These are phyloP conservation scores for Colletotrichum sidae DNA, from an alignment of 2,329 filamentous ascomycete genomes.

Conservation along the genomic window DNA sequence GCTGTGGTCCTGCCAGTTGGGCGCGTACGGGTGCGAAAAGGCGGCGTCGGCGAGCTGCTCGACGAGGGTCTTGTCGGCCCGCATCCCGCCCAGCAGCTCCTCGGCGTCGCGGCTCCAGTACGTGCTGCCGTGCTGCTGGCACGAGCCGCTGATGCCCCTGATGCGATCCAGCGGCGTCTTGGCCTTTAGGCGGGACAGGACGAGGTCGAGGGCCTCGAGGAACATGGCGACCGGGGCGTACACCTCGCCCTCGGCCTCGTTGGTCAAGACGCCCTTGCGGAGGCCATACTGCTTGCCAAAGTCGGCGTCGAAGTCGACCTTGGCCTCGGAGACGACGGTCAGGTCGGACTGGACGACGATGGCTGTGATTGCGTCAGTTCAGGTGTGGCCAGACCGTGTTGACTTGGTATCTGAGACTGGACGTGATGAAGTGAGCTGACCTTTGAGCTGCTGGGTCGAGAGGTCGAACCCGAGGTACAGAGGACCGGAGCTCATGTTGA, in stretches of 20 bases:
- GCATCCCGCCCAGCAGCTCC: conserved; percentile 69
- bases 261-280: conserved; percentile 87
- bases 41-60: conserved; percentile 75
- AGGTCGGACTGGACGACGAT: conserved; percentile 88
- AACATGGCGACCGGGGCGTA: conserved; percentile 94
- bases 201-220: conserved; percentile 91
- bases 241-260: conserved; percentile 86
- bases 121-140: conserved; percentile 97
- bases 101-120: conserved; percentile 86
- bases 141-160: conserved; percentile 87
- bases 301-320: conserved; percentile 95
- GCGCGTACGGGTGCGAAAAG: conserved; percentile 87
- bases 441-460: conserved; percentile 97
- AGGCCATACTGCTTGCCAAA: conserved; percentile 79
- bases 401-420: too few species aligned
- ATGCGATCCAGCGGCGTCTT: conserved; percentile 76
- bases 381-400: not conserved
- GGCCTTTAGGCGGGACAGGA: conserved; percentile 77
- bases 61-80: conserved; percentile 71
- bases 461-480: conserved; percentile 95
- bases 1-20: conserved; percentile 98
- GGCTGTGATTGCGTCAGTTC: conserved; percentile 57
- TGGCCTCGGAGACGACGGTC: conserved; percentile 83
- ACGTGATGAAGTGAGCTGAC: conserved; percentile 52
- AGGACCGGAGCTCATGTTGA: conserved; percentile 55